Conservation (phyloP, 192 early-diverging fungal genomes). For the Coemansia furcata region DNA sequence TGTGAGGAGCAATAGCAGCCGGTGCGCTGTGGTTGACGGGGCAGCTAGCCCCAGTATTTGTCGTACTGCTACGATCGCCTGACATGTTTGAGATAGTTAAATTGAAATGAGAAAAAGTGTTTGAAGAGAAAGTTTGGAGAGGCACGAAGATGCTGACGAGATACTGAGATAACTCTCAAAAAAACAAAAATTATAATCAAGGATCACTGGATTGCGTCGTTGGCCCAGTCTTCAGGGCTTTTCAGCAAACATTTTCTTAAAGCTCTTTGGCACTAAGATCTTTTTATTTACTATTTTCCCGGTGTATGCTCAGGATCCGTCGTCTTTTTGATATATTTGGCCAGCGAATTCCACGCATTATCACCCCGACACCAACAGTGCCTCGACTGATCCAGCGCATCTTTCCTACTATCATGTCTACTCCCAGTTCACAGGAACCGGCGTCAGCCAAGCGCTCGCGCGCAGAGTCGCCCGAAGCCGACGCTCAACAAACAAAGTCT, state of each 20-base stretch:
- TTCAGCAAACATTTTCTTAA: not conserved
- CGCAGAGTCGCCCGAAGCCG: not conserved
- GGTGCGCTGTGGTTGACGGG: conserved; percentile 23
- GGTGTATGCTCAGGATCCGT: not conserved
- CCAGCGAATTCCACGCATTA: not conserved
- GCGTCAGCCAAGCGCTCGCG: not conserved
- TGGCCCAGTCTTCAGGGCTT: not conserved
- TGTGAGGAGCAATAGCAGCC: not conserved
- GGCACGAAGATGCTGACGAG: not conserved
- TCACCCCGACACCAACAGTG: not conserved
- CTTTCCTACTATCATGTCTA: not conserved
- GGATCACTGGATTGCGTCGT: not conserved
- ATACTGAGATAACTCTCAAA: not conserved
- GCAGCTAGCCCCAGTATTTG: not conserved
- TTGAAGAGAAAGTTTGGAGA: not conserved
- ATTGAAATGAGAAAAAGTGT: not conserved
- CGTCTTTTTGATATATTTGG: not conserved
- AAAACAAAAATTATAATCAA: not conserved
- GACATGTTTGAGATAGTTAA: not conserved
- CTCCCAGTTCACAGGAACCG: not conserved
- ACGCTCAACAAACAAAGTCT: not conserved
- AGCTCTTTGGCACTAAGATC: not conserved
- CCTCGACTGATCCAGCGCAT: not conserved
- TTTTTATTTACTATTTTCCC: not conserved
- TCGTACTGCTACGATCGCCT: not conserved